phyloP scores from a whole-genome alignment of 2,329 filamentous ascomycete species.

The Monilinia vaccinii-corymbosi region DNA sequence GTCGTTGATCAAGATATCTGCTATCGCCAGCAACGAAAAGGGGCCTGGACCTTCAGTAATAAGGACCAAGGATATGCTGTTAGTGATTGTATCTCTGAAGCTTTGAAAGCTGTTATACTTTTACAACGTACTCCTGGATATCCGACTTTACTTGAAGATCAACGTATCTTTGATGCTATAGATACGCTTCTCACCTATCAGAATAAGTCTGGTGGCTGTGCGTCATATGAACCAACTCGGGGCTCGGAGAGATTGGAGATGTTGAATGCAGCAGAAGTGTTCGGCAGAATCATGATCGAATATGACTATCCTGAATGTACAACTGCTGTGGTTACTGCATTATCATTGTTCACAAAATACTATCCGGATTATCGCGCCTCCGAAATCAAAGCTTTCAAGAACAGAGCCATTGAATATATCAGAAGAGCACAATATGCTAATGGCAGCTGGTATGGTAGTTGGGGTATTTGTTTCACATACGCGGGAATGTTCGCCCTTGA shows the following conservation, averaged over 20 bases:
- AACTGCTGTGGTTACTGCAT: conserved; percentile 81
- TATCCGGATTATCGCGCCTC: conserved; percentile 70
- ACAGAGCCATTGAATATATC: conserved; percentile 72
- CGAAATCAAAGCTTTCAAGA: conserved; percentile 68
- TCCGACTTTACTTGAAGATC: conserved; percentile 63
- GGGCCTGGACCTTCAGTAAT: conserved; percentile 94
- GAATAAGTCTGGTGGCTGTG: conserved; percentile 75
- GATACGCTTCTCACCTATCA: conserved; percentile 90
- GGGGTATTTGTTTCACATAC: conserved; percentile 98
- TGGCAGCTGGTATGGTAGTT: conserved; percentile 95
- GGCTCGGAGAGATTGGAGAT: conserved; percentile 71
- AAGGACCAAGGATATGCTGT: conserved; percentile 90
- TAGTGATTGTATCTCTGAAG: conserved; percentile 89
- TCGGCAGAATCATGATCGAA: conserved; percentile 95
- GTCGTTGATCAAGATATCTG: conserved; percentile 57
- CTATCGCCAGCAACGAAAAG: conserved; percentile 86
- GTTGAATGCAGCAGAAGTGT: conserved; percentile 93
- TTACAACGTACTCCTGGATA: conserved; percentile 73
- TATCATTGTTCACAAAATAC: conserved; percentile 71
- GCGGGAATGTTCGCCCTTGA: conserved; percentile 94
- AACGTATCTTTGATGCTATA: conserved; percentile 75
- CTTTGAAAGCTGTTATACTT: conserved; percentile 74
- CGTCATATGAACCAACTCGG: conserved; percentile 79
- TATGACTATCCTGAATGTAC: conserved; percentile 99
- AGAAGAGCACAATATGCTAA: conserved; percentile 67